phyloP scores from a whole-genome alignment of 306 rosid species.

The Arachis stenosperma region DNA sequence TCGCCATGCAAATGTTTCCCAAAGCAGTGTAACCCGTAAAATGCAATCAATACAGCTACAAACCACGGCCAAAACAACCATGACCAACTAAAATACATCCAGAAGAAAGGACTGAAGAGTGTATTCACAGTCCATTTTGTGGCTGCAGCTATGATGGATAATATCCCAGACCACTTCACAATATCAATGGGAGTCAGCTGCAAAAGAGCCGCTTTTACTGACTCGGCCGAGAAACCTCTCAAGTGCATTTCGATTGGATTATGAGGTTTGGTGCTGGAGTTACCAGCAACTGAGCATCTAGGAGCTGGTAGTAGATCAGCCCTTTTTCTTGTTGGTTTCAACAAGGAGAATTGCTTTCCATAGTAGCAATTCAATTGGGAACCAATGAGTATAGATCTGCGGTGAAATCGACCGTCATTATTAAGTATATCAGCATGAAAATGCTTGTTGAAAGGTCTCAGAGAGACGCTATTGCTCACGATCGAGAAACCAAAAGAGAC shows the following conservation, averaged over 20 bases:
- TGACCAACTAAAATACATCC: constrained; percentile 98
- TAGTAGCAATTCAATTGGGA: constrained; percentile 38
- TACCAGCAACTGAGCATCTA: constrained; percentile 56
- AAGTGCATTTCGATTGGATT: constrained; percentile 56
- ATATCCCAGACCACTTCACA: constrained; percentile 70
- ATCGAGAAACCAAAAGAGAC: constrained; percentile 48
- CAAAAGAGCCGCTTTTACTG: constrained; percentile 52
- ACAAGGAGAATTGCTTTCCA: constrained; percentile 31
- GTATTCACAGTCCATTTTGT: constrained; percentile 65
- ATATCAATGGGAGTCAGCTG: constrained; percentile 75
- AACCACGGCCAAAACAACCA: constrained; percentile 98
- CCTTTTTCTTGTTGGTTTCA: constrained; percentile 41
- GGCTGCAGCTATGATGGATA: constrained; percentile 63
- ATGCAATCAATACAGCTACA: constrained; percentile 55
- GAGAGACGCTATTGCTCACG: constrained; percentile 47
- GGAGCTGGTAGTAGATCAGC: constrained; percentile 40
- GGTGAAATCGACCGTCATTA: constrained; percentile 37
- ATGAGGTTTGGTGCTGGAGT: constrained; percentile 53
- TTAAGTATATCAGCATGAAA: constrained; percentile 30
- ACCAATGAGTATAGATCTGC: constrained; percentile 38
- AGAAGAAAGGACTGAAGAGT: constrained; percentile 78
- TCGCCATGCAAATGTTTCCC: constrained; percentile 65
- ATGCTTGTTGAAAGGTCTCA: constrained; percentile 65
- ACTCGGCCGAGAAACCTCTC: constrained; percentile 56
- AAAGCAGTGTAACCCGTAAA: constrained; percentile 72